Base-by-base conservation (phyloP, 345 rosid genomes). In the Orychophragmus violaceus region DNA sequence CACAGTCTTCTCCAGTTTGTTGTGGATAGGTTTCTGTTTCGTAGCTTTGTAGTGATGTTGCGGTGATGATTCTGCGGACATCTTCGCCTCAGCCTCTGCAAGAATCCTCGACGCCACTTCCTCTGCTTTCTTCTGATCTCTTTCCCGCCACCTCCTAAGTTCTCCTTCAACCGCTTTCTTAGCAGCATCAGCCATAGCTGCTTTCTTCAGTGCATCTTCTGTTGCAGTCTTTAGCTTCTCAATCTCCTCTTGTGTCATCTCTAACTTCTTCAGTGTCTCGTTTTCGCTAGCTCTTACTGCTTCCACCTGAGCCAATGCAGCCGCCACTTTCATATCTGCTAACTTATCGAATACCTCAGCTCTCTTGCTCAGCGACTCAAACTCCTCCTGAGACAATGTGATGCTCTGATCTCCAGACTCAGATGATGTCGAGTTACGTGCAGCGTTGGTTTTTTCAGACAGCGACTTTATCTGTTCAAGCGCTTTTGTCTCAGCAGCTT, bases 181-280 rank as follows among this genome's bases (percentile, higher is more conserved):
- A 21, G 98, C 98, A 37, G 97, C 94, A 78, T 93, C 96, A 13
- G 97, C 96, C 96, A 86, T 93, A 71, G 87, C 87, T 49, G 97
- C 97, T 78, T 81, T 86, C 85, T 90, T 93, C 69, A 83, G 58
- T 21, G 91, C 90, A 16, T 78, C 90, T 41, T 70, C 68, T 14
- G 94, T 85, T 71, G 89, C 90, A 29, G 60, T 59, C 83, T 79
- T 88, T 81, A 85, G 85, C 63, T 86, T 90, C 70, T 81, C 83
- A 2, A 93, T 88, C 85, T 93, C 98, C 59, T 79, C 85, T 70
- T 78, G 75, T 13, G 81, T 86, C 46, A 81, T 82, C 74, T 85
- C 90, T 39, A 86, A 73, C 77, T 82, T 90, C 86, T 86, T 88
- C 58, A 82, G 52, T 4, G 92, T 86, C 77, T 93, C 97, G 44